Evolutionary conservation across 768 basidiomycete species (phyloP), one percentile per base, ranked within the genome.

Genomic region (Pleurotus giganteus): DNA sequence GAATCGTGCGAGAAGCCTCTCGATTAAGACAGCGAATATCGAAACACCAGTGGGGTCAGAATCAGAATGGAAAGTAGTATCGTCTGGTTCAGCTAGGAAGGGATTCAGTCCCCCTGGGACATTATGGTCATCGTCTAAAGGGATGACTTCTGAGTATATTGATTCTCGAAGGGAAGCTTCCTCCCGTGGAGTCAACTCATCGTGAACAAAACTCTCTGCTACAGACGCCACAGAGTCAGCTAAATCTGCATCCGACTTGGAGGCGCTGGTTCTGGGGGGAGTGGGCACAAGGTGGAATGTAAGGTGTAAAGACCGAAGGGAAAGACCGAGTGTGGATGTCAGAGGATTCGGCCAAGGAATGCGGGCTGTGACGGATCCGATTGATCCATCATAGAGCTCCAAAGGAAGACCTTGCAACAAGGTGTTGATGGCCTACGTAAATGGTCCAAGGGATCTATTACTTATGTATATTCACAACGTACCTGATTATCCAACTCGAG

Each of bases 261-360:
- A 21, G 12, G 8, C 19, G 46, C 61, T 61, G 37, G 61, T 43
- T 54, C 67, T 17, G 60, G 64, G 43, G 28, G 66, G 53, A 52
- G 63, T 57, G 15, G 74, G 65, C 44, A 66, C 50, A 54, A 84
- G 71, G 62, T 81, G 75, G 63, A 89, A 81, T n/a, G 78, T 80
- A 57, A 93, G 80, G 64, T 85, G 80, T 21, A 90, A 73, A 15
- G 87, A 83, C 57, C 83, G 77, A 46, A 91, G 61, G 44, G 86
- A 86, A 57, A 91, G 74, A 31, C 87, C 85, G 57, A 94, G 74
- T 19, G 80, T 82, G 2, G 88, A 85, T 1, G 85, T 84, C 49
- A 93, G 74, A 31, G 90, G 89, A 65, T 94, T 93, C 12, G 91
- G 88, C 81, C 89, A 90, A 46, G 92, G 91, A 49, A 97, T 82